Conservation (phyloP, 1,139 yeast genomes). For the Nakaseomyces sp. region DNA sequence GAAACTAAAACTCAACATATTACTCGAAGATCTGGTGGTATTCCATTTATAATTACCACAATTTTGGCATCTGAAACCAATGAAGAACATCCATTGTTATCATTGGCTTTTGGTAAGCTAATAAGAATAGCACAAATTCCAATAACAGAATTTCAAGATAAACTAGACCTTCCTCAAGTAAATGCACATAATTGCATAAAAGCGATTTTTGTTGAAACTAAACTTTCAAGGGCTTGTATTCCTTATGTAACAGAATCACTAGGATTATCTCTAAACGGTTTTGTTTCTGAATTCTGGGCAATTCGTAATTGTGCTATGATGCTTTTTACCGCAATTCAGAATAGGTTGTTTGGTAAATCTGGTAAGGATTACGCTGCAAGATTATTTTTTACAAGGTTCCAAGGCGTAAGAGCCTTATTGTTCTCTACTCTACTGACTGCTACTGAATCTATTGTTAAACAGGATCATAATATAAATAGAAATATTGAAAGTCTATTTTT, state of each 20-base stretch:
- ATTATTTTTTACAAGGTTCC: conserved; percentile 58
- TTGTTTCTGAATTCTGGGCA: conserved; percentile 69
- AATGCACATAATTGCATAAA: conserved; percentile 85
- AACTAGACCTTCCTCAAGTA: conserved; percentile 76
- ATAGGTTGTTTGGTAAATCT: conserved; percentile 61
- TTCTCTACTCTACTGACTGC: conserved; percentile 34
- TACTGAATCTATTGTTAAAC: neutral
- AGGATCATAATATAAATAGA: neutral
- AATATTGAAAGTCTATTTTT: conserved; percentile 60
- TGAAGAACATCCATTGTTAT: conserved; percentile 34
- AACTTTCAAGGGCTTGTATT: conserved; percentile 46
- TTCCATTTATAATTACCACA: conserved; percentile 72
- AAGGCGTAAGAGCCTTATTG: conserved; percentile 43
- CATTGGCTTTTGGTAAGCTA: conserved; percentile 44
- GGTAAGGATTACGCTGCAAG: conserved; percentile 46
- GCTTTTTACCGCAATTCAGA: conserved; percentile 79
- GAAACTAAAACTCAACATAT: conserved; percentile 55
- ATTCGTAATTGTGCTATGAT: conserved; percentile 86
- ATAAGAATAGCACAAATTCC: conserved; percentile 46
- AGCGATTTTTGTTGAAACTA: conserved; percentile 63
- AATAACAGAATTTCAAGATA: conserved; percentile 41
- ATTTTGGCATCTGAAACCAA: conserved; percentile 50
- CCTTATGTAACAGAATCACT: conserved; percentile 50
- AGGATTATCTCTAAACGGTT: conserved; percentile 50
- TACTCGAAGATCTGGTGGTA: conserved; percentile 85